Evolutionary conservation across 257 asterid genomes (phyloP), one percentile per base, ranked within the genome.

Genomic region (Capsicum chinense): DNA sequence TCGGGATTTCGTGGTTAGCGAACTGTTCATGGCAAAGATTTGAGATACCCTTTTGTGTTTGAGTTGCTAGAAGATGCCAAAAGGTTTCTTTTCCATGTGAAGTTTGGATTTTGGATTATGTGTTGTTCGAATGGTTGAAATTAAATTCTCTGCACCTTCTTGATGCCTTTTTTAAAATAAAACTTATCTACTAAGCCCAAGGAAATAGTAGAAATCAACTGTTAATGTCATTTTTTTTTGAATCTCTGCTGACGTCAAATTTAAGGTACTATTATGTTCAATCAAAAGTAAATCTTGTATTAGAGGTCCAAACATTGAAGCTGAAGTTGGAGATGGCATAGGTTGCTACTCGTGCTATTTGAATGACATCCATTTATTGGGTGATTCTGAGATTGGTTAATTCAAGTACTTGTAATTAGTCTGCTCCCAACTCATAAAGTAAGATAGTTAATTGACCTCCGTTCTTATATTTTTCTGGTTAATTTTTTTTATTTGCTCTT

Each of bases 21-120:
- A 73, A 73, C n/a, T 48, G 42, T 73, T 73, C 11, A 73, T 73
- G 19, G 10, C 80, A 73, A 73, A 73, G 59, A 47, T 48, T 71
- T 71, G 42, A 73, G 60, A 26, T 47, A 73, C 59, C 57, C 42
- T 73, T 19, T 73, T 66, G 50, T 67, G 21, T 67, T 67, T 67
- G 74, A 35, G 74, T 15, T 67, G 21, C 19, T 67, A 6, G 26
- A 17, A 59, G 44, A 63, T 63, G 70, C 44, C 26, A 21, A 63
- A 8, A 10, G 44, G 39, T 26, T 42, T 63, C 26, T 26, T 17
- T 63, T 63, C 42, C 11, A 16, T 26, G 3, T 21, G 10, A 63
- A 63, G 70, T 63, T 21, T 63, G 14, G 70, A 63, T 26, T 26
- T 21, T 63, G 70, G 15, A 62, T 62, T 8, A 9, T 62, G 69